A percentile compares a stretch with the other conserved stretches of the same genome.
These are phyloP conservation scores for Liquidambar formosana DNA, from an alignment of 164 flowering plant species.

Conservation along the genomic window DNA sequence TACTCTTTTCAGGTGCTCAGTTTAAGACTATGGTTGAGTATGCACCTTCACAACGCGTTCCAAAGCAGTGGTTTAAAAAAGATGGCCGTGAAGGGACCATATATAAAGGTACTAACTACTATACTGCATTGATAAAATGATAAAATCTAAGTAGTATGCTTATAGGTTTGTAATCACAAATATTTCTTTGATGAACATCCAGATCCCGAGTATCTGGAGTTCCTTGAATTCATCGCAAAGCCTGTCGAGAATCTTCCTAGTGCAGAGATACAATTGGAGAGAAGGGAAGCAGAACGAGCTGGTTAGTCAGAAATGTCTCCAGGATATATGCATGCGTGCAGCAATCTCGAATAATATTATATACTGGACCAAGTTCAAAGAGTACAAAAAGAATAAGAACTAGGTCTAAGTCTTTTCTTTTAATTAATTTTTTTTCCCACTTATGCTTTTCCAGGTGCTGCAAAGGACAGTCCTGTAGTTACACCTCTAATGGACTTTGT, in stretches of 20 bases:
- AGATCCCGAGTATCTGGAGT: constrained; percentile 91
- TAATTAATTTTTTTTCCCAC: neutral
- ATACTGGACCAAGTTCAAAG: neutral
- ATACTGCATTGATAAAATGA: neutral
- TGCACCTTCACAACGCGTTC: constrained; percentile 92
- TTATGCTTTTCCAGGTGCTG: constrained; percentile 45
- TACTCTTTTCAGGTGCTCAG: constrained; percentile 54
- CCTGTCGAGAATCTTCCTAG: constrained; percentile 96
- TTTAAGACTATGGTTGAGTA: constrained; percentile 78
- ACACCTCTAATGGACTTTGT: constrained; percentile 91
- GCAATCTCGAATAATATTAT: neutral
- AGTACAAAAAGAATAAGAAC: neutral
- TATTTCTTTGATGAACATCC: constrained; percentile 34
- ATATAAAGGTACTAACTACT: constrained; percentile 48
- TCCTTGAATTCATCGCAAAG: constrained; percentile 78
- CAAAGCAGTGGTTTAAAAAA: constrained; percentile 64
- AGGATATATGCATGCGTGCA: neutral
- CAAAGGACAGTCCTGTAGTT: constrained; percentile 66
- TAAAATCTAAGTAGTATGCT: neutral
- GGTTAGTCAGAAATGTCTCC: constrained; percentile 46
- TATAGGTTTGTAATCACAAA: constrained; percentile 19
- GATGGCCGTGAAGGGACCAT: constrained; percentile 96
- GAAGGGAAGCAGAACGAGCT: constrained; percentile 82
- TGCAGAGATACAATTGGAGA: constrained; percentile 91
- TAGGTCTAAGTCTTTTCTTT: neutral